Evolutionary conservation across 306 rosid genomes (phyloP), one percentile per base, ranked within the genome.

Genomic region (Mimosa pudica): DNA sequence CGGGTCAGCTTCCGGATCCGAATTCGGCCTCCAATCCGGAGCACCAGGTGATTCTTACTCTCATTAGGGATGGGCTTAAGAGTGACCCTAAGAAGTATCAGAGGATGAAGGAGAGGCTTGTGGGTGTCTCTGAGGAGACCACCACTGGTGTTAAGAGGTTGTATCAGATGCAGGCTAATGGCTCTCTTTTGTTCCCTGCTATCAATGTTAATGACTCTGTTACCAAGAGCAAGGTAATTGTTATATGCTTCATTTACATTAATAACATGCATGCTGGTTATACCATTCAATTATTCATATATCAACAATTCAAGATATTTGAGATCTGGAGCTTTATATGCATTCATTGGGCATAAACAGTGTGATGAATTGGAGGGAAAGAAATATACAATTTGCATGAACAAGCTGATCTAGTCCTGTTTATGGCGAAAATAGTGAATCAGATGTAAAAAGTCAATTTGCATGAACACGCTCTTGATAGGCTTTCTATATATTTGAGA

Each of bases 101-200:
- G 72, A 95, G 90, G 88, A 95, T 95, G 99, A 90, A 91, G 87
- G 85, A 84, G 32, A 90, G 98, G 36, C 60, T 95, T 11, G 99
- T 95, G 0, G 99, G 99, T 24, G 99, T 95, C 5, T 95, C 97
- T 0, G 99, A 95, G 84, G 99, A 95, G 82, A 95, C 99, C 61
- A 95, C 99, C 67, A 95, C 99, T 12, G 99, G 99, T 17, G 99
- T 95, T n/a, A 93, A 95, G 92, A 95, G 97, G 85, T 85, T 95
- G 11, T 95, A 93, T 70, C 99, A 95, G 90, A 95, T 93, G 99
- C 94, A 95, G 82, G 83, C 77, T 20, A 91, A 79, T 75, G 97
- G 97, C 6, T 18, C 92, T 1, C 78, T 95, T 76, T 73, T 95
- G 87, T 95, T 95, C 87, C 93, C 99, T 7, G 99, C 99, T 51